phyloP scores from a whole-genome alignment of 75 land plant genomes.

The Sequoiadendron giganteum region DNA sequence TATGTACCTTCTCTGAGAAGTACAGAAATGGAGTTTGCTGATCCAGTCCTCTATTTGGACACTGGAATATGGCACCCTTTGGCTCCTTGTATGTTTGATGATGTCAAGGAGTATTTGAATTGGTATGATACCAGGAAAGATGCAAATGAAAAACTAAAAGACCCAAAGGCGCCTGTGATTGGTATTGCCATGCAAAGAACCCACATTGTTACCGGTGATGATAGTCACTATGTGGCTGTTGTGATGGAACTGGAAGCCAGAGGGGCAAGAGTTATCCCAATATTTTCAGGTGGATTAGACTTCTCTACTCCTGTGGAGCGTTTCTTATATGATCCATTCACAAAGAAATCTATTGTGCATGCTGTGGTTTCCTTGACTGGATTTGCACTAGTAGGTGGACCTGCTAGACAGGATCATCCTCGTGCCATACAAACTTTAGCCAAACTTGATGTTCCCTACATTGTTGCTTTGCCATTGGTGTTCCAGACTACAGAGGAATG shows the following conservation, averaged over 20 bases:
- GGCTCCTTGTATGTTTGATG: constrained; percentile 98
- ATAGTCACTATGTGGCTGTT: constrained; percentile 96
- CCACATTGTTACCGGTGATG: constrained; percentile 99
- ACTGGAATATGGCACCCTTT: constrained; percentile 98
- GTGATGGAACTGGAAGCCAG: constrained; percentile 98
- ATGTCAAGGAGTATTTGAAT: constrained; percentile 97
- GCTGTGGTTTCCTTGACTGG: constrained; percentile 93
- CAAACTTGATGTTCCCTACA: constrained; percentile 97
- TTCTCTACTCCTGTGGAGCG: constrained; percentile 91
- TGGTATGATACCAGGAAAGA: constrained; percentile 97
- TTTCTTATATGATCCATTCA: constrained; percentile 80
- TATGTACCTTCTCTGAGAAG: constrained; percentile 87
- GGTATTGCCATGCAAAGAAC: constrained; percentile 91
- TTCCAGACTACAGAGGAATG: constrained; percentile 99
- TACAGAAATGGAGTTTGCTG: constrained; percentile 64
- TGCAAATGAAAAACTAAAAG: constrained; percentile 65
- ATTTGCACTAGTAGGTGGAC: constrained; percentile 98
- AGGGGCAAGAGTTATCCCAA: constrained; percentile 96
- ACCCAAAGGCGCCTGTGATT: constrained; percentile 67
- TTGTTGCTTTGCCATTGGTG: constrained; percentile 95
- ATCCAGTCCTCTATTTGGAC: constrained; percentile 92
- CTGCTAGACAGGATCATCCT: constrained; percentile 98
- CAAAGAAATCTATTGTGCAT: constrained; percentile 81
- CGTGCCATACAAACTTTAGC: constrained; percentile 83
- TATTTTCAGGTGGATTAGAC: constrained; percentile 96